A percentile compares a stretch with the other conserved stretches of the same genome.
Conservation (phyloP, 1,139 yeast species). For the Blastobotrys capitulatus region DNA sequence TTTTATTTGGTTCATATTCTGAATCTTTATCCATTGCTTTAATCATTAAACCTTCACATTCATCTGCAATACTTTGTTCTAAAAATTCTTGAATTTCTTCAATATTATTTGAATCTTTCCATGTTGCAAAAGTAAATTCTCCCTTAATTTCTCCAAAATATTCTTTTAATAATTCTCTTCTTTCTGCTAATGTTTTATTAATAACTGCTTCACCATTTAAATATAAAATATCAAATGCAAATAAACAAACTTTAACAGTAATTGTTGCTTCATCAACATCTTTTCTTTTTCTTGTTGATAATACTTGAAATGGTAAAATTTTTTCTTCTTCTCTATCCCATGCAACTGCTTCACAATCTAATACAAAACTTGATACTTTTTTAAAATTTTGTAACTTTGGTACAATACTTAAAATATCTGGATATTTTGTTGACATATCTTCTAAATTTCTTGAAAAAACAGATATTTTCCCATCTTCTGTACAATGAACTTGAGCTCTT, state of each 20-base stretch:
- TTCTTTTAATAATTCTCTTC: conserved; percentile 56
- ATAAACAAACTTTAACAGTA: conserved; percentile 84
- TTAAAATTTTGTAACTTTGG: conserved; percentile 47
- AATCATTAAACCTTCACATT: conserved; percentile 97
- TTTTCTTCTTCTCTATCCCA: conserved; percentile 76
- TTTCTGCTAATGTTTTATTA: conserved; percentile 59
- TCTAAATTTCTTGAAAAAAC: conserved; percentile 93
- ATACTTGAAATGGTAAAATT: conserved; percentile 86
- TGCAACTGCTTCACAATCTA: conserved; percentile 99
- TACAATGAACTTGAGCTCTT: conserved; percentile 86
- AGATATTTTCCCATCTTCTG: conserved; percentile 58
- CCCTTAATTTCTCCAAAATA: conserved; percentile 63
- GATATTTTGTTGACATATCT: conserved; percentile 94
- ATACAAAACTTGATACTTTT: conserved; percentile 46
- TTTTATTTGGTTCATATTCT: conserved; percentile 86
- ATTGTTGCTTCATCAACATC: conserved; percentile 85
- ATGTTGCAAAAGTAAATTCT: conserved; percentile 75
- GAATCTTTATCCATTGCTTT: conserved; percentile 81
- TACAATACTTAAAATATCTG: conserved; percentile 72
- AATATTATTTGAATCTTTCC: conserved; percentile 62
- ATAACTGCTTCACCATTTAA: conserved; percentile 68
- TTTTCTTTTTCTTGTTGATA: conserved; percentile 90
- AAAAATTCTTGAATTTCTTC: conserved; percentile 75
- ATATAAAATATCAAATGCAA: conserved; percentile 82
- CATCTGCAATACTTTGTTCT: conserved; percentile 82